Base-by-base conservation (phyloP, 2,329 filamentous ascomycete species). In the Hypoxylon sp. region DNA sequence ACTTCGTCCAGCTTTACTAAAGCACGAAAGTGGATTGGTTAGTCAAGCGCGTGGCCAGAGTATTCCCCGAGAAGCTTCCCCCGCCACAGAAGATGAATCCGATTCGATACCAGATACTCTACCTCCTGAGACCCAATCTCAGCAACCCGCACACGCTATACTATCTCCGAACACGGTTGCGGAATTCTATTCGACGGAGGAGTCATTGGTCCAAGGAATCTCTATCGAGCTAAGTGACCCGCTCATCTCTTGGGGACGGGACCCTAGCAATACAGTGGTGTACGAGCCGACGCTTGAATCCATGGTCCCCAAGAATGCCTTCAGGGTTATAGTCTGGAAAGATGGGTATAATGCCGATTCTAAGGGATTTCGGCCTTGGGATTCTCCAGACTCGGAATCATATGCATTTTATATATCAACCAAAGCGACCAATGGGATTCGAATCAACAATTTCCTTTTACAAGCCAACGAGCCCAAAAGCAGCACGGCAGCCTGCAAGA, bases 221-320 rank as follows among this genome's bases (percentile, higher is more conserved):
- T 81, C 79, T 0, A 76, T 95, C 21, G 79, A 80, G 23, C 75
- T 97, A 9, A 83, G 83, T 7, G 79, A 83, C 29, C 83, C 84
- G 3, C 72, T 90, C 59, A 84, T 87, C 0, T 88, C 86, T 0
- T 97, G 91, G 85, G 93, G 93, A 20, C 84, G 93, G 17, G 82
- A 82, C 0, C 75, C 72, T 1, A 76, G 79, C 13, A 92, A 91
- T 62, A 93, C 88, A 0, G 72, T 86, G 20, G 75, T 86, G 2
- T 90, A 91, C 63, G 71, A 80, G 1, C 75, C 86, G 36, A 73
- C 70, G 20, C 73, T 75, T 16, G 90, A 97, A 59, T 79, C 77
- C 2, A 86, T 86, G 11, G 83, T 97, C 25, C 90, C 92, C 1
- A 93, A 93, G 66, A 86, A 87, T 57, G 91, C 90, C 0, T 84